phyloP scores from a whole-genome alignment of 352 stramenopile genomes.

The Phytopythium oedochilum region DNA sequence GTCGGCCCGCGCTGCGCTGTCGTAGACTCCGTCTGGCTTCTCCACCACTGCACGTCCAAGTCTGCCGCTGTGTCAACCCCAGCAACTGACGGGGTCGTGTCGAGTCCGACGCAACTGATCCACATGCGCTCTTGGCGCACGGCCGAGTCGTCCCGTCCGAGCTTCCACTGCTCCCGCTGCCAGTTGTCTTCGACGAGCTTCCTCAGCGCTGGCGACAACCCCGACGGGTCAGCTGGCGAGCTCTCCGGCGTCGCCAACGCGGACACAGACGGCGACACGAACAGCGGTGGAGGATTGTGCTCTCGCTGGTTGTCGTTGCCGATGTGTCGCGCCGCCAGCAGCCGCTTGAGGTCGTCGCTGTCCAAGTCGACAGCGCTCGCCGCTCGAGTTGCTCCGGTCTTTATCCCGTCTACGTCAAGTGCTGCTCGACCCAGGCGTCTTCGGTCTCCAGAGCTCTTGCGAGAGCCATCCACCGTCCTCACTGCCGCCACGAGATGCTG shows the following conservation, averaged over 20 bases:
- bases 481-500: constrained; percentile 19
- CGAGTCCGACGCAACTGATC: constrained; percentile 37
- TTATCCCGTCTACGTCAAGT: background rate
- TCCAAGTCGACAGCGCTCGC: too few relatives aligned
- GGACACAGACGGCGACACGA: background rate
- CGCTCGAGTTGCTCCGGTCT: background rate
- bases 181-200: constrained; percentile 59
- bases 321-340: background rate
- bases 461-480: background rate
- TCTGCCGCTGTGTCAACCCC: background rate
- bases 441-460: background rate
- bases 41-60: background rate
- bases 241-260: background rate
- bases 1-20: background rate
- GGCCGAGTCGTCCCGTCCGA: constrained; percentile 8
- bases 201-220: constrained; percentile 40
- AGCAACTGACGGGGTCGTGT: constrained; percentile 9
- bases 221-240: constrained; percentile 31
- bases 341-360: background rate
- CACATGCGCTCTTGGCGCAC: constrained; percentile 37
- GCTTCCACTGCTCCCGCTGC: constrained; percentile 22
- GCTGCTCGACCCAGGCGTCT: background rate
- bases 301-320: background rate
- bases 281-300: background rate
- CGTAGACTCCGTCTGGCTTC: too few relatives aligned